phyloP scores from a whole-genome alignment of 306 rosid genomes.

The Trichosanthes truncata region DNA sequence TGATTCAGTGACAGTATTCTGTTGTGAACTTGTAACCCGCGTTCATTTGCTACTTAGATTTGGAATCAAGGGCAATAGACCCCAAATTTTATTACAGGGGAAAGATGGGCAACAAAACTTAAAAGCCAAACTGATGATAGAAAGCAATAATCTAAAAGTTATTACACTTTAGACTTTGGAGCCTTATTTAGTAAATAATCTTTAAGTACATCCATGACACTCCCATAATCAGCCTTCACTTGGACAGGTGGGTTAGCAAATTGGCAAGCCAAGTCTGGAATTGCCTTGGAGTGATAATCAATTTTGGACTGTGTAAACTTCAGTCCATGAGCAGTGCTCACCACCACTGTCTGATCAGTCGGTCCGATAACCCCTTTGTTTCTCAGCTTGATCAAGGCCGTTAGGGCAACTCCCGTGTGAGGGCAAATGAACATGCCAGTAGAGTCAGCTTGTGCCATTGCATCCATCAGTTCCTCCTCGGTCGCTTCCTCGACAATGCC shows the following conservation, averaged over 20 bases:
- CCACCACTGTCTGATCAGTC: slow-evolving; percentile 63
- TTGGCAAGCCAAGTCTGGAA: slow-evolving; percentile 34
- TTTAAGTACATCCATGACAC: slow-evolving; percentile 44
- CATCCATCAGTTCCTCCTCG: slow-evolving; percentile 77
- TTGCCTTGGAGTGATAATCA: slow-evolving; percentile 40
- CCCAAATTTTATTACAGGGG: neutral
- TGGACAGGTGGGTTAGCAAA: slow-evolving; percentile 38
- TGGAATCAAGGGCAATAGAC: neutral
- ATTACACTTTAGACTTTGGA: slow-evolving; percentile 4
- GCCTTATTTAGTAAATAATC: slow-evolving; percentile 25
- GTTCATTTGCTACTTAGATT: neutral
- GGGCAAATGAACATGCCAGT: slow-evolving; percentile 88
- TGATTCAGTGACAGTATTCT: neutral
- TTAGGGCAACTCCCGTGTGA: slow-evolving; percentile 69
- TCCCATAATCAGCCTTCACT: slow-evolving; percentile 37
- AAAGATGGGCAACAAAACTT: neutral
- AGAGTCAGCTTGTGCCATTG: slow-evolving; percentile 69
- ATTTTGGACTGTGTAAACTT: slow-evolving; percentile 52
- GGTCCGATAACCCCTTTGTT: slow-evolving; percentile 45
- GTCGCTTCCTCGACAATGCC: slow-evolving; percentile 87
- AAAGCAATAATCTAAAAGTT: neutral
- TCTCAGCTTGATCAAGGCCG: slow-evolving; percentile 64
- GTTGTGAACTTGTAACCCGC: neutral
- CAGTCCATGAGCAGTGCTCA: slow-evolving; percentile 81
- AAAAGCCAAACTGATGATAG: neutral